phyloP scores from a whole-genome alignment of 169 alveolate genomes.

The Cryptosporidium felis region DNA sequence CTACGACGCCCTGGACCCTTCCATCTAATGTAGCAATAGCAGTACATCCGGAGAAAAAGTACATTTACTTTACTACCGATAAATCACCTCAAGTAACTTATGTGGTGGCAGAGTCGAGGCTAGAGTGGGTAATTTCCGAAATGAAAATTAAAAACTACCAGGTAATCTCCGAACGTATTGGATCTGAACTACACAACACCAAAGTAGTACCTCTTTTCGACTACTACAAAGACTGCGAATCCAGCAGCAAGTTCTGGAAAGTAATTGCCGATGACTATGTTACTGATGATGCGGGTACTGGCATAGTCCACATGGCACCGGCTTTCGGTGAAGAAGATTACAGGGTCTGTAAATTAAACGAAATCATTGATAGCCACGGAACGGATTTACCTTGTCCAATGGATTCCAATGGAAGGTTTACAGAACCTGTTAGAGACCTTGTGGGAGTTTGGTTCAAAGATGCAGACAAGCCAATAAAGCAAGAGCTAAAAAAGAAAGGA shows the following conservation, averaged over 20 bases:
- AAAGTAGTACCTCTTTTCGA: conserved; percentile 89
- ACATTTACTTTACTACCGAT: conserved; percentile 84
- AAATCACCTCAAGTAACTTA: conserved; percentile 76
- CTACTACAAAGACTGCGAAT: conserved; percentile 79
- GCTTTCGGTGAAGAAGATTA: conserved; percentile 97
- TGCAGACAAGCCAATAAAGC: conserved; percentile 93
- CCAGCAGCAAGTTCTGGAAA: conserved; percentile 76
- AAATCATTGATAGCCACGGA: conserved; percentile 78
- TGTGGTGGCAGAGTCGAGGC: conserved; percentile 88
- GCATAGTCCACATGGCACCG: conserved; percentile 97
- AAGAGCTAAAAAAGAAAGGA: conserved; percentile 83
- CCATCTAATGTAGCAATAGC: conserved; percentile 96
- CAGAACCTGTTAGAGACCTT: conserved; percentile 82
- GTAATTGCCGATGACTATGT: conserved; percentile 91
- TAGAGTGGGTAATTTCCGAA: conserved; percentile 81
- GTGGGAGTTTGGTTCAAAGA: conserved; percentile 92
- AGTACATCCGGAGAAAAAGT: conserved; percentile 90
- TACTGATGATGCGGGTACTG: conserved; percentile 95
- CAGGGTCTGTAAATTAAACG: conserved; percentile 80
- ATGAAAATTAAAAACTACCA: conserved; percentile 70
- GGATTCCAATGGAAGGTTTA: conserved; percentile 91
- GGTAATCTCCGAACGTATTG: conserved; percentile 84
- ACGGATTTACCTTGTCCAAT: conserved; percentile 89
- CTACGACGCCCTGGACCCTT: conserved; percentile 99
- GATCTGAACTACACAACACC: conserved; percentile 87